These are phyloP conservation scores for Rhizophora mangle DNA, from an alignment of 345 rosid genomes.

Conservation along the genomic window DNA sequence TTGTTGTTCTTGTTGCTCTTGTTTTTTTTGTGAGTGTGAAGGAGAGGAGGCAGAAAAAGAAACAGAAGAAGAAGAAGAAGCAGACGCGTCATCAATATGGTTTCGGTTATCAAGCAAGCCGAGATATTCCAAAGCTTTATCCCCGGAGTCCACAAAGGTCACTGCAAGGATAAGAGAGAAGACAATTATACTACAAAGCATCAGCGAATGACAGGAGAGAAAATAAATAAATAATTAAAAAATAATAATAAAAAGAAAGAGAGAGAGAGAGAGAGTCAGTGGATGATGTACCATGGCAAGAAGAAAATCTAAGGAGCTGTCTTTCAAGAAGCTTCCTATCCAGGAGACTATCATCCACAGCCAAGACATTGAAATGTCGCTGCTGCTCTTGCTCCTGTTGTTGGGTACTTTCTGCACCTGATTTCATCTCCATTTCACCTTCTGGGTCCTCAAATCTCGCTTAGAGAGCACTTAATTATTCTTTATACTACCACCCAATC, in stretches of 20 bases:
- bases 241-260: neutral
- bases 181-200: no score
- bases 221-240: no score
- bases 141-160: constrained; percentile 54
- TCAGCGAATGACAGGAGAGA: no score
- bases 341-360: constrained; percentile 56
- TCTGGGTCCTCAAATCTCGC: neutral
- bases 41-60: constrained; percentile 16
- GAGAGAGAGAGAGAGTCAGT: neutral
- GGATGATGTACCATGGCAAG: constrained; percentile 25
- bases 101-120: constrained; percentile 33
- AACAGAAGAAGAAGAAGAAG: constrained; percentile 13
- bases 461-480: no score
- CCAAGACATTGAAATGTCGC: constrained; percentile 49
- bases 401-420: constrained; percentile 13
- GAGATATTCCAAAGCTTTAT: constrained; percentile 51
- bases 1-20: neutral
- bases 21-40: neutral
- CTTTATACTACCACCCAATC: no score
- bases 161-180: constrained; percentile 28
- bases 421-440: constrained; percentile 33
- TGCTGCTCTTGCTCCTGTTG: constrained; percentile 12
- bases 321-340: constrained; percentile 58
- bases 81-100: constrained; percentile 2
- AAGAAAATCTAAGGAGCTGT: constrained; percentile 40